A percentile compares a stretch with the other conserved stretches of the same genome.
Conservation (phyloP, 2,329 filamentous ascomycete genomes). For the Orbilia brochopaga region DNA sequence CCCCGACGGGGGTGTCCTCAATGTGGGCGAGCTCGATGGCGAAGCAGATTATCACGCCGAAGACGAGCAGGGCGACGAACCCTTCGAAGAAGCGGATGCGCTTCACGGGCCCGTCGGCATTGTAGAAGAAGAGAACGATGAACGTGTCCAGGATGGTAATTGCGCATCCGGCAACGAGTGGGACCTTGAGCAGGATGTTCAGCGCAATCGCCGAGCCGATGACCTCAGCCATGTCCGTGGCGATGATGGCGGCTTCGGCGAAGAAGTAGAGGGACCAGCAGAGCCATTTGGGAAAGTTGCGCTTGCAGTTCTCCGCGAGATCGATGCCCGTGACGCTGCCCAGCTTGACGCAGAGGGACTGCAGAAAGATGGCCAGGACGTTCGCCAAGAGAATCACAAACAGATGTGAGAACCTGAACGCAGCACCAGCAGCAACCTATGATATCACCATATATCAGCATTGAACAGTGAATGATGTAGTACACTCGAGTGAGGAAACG, state of each 20-base stretch:
- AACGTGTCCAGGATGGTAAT: constrained; percentile 73
- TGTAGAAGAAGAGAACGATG: constrained; percentile 71
- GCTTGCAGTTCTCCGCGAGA: constrained; percentile 64
- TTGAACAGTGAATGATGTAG: neutral
- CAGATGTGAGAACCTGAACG: constrained; percentile 69
- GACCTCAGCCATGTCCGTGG: constrained; percentile 68
- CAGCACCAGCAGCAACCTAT: constrained; percentile 68
- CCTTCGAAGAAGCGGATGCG: constrained; percentile 69
- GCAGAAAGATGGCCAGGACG: constrained; percentile 73
- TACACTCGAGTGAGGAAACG: neutral
- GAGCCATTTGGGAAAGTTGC: constrained; percentile 64
- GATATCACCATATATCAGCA: constrained; percentile 14
- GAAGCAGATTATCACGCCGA: constrained; percentile 74
- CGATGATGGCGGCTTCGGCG: constrained; percentile 66
- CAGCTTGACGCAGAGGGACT: constrained; percentile 69
- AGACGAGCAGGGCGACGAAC: constrained; percentile 68
- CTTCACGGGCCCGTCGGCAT: constrained; percentile 66
- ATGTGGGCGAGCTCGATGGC: constrained; percentile 72
- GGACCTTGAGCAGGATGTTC: constrained; percentile 69
- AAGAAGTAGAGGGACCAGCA: constrained; percentile 65
- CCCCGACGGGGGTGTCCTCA: constrained; percentile 63
- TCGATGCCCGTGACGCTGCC: constrained; percentile 65
- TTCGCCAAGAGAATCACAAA: constrained; percentile 74
- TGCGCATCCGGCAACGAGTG: constrained; percentile 71
- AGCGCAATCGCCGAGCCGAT: constrained; percentile 74